These are phyloP conservation scores for Nemania sp. DNA, from an alignment of 2,329 filamentous ascomycete genomes.

Conservation along the genomic window DNA sequence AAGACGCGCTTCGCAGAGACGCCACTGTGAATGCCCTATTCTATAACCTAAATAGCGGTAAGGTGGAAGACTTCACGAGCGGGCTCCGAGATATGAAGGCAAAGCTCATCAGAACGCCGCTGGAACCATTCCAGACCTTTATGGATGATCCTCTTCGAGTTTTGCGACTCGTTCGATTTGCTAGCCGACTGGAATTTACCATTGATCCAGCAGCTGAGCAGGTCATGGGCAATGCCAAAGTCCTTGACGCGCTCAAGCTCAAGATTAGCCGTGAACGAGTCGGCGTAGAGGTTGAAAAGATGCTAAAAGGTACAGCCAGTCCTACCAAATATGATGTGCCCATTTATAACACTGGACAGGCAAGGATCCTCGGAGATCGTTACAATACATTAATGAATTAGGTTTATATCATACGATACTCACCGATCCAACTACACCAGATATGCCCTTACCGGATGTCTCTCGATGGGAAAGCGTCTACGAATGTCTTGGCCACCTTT, in stretches of 20 bases:
- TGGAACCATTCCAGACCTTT: constrained; percentile 90
- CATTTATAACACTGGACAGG: constrained; percentile 29
- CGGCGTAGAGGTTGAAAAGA: constrained; percentile 87
- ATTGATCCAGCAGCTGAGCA: constrained; percentile 72
- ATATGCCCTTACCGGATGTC: constrained; percentile 60
- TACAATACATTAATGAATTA: constrained; percentile 65
- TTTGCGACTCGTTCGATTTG: constrained; percentile 85
- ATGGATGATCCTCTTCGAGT: constrained; percentile 91
- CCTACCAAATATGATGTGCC: not conserved
- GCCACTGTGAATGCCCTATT: constrained; percentile 95
- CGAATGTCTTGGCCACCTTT: constrained; percentile 61
- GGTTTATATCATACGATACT: constrained; percentile 75
- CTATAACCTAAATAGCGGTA: constrained; percentile 82
- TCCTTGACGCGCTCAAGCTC: constrained; percentile 74
- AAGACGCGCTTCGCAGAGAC: constrained; percentile 88
- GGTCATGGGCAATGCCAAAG: constrained; percentile 79
- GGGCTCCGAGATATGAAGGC: constrained; percentile 76
- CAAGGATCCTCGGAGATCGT: constrained; percentile 36
- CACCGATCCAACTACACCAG: constrained; percentile 63
- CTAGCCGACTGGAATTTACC: constrained; percentile 77
- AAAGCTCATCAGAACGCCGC: constrained; percentile 78
- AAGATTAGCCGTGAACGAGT: constrained; percentile 95
- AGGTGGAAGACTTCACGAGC: constrained; percentile 83
- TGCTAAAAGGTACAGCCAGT: constrained; percentile 67
- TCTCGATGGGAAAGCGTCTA: constrained; percentile 68